Evolutionary conservation across 805 yeast genomes (phyloP), one percentile per base, ranked within the genome.

Genomic region (Grigorovia yakushimaensis): DNA sequence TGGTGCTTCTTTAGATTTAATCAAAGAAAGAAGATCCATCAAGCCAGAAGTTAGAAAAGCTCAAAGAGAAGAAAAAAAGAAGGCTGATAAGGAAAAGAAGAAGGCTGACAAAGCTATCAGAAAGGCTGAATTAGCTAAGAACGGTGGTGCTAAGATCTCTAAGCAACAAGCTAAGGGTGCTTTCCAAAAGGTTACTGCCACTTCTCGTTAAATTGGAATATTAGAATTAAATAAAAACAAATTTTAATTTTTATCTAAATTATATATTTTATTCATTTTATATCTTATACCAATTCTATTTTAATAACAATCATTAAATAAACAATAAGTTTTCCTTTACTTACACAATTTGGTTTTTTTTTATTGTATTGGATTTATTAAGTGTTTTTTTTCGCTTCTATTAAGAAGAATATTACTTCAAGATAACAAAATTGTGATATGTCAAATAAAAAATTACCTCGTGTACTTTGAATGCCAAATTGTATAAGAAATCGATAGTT

Each of bases 21-120:
- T 93, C 79, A 91, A 87, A 78, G 96, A 91, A 81, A 88, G 95
- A 84, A 88, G 97, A 79, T 69, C 85, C 66, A 77, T 79, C 72
- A 88, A 88, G 78, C 96, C 98, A 73, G 94, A 89, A 74, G 89
- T 83, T 70, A 93, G 96, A 82, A 86, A 88, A 82, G 96, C 96
- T 66, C 83, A 88, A 72, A 94, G 97, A 81, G 93, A 87, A 57
- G 84, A 80, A 72, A 88, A 93, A 74, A 77, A 81, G 68, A 77
- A 77, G 60, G 80, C 81, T 71, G 88, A 82, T 71, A 84, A 84
- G 77, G 91, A 82, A 72, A 79, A 84, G 76, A 82, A 83, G 86
- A 86, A 87, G 82, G 84, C 83, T 69, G 86, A 78, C 67, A 91
- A 88, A 76, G 93, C 87, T 71, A 79, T 85, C 73, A 91, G 94